Conservation (phyloP, 2,329 filamentous ascomycete species). For the Aureobasidium sp. region DNA sequence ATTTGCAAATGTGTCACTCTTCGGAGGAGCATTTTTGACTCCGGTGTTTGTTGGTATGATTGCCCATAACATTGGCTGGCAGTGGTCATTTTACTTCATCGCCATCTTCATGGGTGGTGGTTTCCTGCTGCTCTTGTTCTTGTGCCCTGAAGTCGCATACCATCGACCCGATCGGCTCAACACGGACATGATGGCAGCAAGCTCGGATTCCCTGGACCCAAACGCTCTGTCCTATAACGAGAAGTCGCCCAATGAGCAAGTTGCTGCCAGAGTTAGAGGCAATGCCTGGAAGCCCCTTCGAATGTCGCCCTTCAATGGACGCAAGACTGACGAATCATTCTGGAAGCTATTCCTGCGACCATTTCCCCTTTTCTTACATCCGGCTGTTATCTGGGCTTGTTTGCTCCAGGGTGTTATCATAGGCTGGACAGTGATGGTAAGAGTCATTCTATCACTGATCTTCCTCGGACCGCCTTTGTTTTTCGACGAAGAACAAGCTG, state of each 20-base stretch:
- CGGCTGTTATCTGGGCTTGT: slow-evolving; percentile 71
- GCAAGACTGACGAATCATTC: slow-evolving; percentile 71
- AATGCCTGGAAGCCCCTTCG: slow-evolving; percentile 32
- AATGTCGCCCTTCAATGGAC: slow-evolving; percentile 66
- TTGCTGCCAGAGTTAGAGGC: background rate
- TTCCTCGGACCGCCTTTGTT: slow-evolving; percentile 74
- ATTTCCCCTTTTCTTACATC: slow-evolving; percentile 74
- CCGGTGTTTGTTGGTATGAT: slow-evolving; percentile 89
- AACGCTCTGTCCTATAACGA: background rate
- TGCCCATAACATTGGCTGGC: slow-evolving; percentile 65
- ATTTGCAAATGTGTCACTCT: slow-evolving; percentile 60
- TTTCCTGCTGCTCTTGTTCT: slow-evolving; percentile 63
- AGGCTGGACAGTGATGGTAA: slow-evolving; percentile 91
- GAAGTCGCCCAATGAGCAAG: background rate
- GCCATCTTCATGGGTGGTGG: slow-evolving; percentile 70
- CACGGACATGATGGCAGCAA: slow-evolving; percentile 47
- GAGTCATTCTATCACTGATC: slow-evolving; percentile 71
- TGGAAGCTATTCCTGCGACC: slow-evolving; percentile 58
- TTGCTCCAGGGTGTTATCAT: slow-evolving; percentile 85
- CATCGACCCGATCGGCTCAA: slow-evolving; percentile 58
- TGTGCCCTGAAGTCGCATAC: slow-evolving; percentile 80
- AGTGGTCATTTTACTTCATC: slow-evolving; percentile 82
- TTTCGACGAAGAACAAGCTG: slow-evolving; percentile 72
- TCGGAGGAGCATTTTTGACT: slow-evolving; percentile 65
- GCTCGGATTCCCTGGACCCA: background rate